phyloP scores from a whole-genome alignment of 1,284 basidiomycete genomes.

The Ceratobasidium sp. region DNA sequence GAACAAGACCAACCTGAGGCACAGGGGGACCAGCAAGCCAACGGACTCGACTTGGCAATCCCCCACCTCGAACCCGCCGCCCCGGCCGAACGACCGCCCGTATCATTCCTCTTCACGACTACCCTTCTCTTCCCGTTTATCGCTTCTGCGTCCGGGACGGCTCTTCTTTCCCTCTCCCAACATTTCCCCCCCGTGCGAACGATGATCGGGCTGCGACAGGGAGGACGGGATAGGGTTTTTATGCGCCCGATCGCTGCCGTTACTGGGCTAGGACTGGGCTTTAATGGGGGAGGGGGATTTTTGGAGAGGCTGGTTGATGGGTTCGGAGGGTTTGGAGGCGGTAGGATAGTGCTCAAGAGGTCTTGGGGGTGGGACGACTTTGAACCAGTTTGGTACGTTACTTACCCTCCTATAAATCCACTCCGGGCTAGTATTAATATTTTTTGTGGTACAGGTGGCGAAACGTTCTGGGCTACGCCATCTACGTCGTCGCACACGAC shows the following conservation, averaged over 20 bases:
- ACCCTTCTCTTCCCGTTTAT: slow-evolving; percentile 38
- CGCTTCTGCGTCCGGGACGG: slow-evolving; percentile 16
- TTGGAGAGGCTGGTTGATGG: slow-evolving; percentile 22
- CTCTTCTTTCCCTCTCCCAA: slow-evolving; percentile 16
- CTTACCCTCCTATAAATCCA: not conserved
- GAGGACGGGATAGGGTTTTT: slow-evolving; percentile 13
- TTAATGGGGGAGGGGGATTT: slow-evolving; percentile 5
- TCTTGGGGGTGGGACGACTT: slow-evolving; percentile 39
- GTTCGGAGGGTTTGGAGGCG: slow-evolving; percentile 4
- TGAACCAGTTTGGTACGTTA: slow-evolving; percentile 38
- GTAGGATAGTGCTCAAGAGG: slow-evolving; percentile 11
- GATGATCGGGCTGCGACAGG: slow-evolving; percentile 17
- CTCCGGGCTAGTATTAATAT: not conserved
- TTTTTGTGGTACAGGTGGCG: slow-evolving; percentile 17
- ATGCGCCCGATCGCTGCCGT: slow-evolving; percentile 8
- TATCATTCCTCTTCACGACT: slow-evolving; percentile 37
- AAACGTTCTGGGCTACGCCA: slow-evolving; percentile 37
- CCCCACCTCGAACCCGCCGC: not conserved
- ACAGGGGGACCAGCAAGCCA: not conserved
- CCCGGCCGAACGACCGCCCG: slow-evolving; percentile 31
- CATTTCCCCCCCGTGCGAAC: slow-evolving; percentile 7
- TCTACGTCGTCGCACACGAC: slow-evolving; percentile 42
- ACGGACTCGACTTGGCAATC: not conserved
- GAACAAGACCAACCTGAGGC: not conserved
- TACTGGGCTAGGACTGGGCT: slow-evolving; percentile 23